Evolutionary conservation across 352 stramenopile species (phyloP).

Genomic region (Phytophthora tentaculata): DNA sequence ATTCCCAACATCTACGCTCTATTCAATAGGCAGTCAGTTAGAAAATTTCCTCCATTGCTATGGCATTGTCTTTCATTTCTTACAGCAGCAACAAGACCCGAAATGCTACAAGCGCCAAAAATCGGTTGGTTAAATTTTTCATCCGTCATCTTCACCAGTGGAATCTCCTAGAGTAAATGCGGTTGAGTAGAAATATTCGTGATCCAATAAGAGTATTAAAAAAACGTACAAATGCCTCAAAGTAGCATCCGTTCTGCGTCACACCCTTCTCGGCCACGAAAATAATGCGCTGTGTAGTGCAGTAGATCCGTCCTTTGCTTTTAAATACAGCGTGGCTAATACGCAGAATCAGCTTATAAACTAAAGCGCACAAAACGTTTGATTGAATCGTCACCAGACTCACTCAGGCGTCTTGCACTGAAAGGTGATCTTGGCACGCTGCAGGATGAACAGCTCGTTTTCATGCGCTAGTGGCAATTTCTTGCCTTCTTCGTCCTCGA

Average conservation of each 20-base stretch:
- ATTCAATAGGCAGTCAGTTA: not conserved
- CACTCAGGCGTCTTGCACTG: slow-evolving; percentile 67
- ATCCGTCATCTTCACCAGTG: slow-evolving; percentile 76
- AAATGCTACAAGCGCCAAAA: slow-evolving; percentile 89
- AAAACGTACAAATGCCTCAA: slow-evolving; percentile 72
- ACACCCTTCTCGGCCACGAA: slow-evolving; percentile 80
- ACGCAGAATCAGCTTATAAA: not conserved
- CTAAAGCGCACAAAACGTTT: no score
- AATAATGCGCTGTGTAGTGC: slow-evolving; percentile 86
- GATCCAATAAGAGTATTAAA: not conserved
- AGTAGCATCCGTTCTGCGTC: slow-evolving; percentile 70
- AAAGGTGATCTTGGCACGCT: slow-evolving; percentile 82
- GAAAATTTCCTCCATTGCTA: not conserved
- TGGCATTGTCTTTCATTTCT: not conserved
- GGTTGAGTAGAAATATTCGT: not conserved
- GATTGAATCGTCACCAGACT: no score
- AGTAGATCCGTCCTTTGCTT: slow-evolving; percentile 83
- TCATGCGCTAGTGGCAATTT: slow-evolving; percentile 77
- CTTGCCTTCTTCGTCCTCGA: slow-evolving; percentile 69
- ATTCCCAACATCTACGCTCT: slow-evolving; percentile 40
- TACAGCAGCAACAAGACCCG: slow-evolving; percentile 68
- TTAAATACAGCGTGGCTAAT: slow-evolving; percentile 57
- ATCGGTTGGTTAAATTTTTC: slow-evolving; percentile 93
- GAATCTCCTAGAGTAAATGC: slow-evolving; percentile 61
- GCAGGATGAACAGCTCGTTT: slow-evolving; percentile 87